Evolutionary conservation across 768 basidiomycete species (phyloP).

Genomic region (Sistotremastrum niveocremeum): DNA sequence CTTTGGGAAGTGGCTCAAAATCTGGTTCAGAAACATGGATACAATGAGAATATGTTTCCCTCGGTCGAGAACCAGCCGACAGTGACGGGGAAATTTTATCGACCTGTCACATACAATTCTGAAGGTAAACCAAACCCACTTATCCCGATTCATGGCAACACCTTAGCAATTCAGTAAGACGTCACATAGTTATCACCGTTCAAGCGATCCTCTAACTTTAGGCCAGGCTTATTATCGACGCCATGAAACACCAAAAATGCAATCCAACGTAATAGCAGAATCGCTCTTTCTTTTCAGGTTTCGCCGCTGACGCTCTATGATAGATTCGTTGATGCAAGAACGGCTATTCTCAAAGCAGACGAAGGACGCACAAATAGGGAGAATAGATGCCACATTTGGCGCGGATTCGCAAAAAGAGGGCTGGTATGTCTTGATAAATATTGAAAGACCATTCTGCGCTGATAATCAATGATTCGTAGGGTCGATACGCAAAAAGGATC

Average conservation of each 20-base stretch:
- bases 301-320: no score
- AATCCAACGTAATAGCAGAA: conserved; percentile 34
- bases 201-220: background rate
- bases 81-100: conserved; percentile 67
- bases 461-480: no score
- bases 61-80: conserved; percentile 48
- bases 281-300: no score
- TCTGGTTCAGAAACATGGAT: conserved; percentile 75
- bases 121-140: conserved; percentile 38
- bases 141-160: conserved; percentile 87
- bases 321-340: conserved; percentile 73
- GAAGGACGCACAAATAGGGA: conserved; percentile 81
- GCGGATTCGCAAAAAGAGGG: conserved; percentile 70
- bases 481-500: no score
- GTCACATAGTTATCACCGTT: conserved; percentile 1
- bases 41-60: conserved; percentile 66
- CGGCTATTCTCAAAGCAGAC: conserved; percentile 86
- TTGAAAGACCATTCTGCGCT: no score
- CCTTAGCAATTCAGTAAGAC: conserved; percentile 58
- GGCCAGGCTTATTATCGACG: conserved; percentile 62
- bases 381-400: conserved; percentile 84
- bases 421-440: conserved; percentile 25
- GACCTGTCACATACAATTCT: conserved; percentile 20
- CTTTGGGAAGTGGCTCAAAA: conserved; percentile 68
- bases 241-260: conserved; percentile 93